These are phyloP conservation scores for Pyracantha coccinea DNA, from an alignment of 331 rosid species.

Conservation along the genomic window DNA sequence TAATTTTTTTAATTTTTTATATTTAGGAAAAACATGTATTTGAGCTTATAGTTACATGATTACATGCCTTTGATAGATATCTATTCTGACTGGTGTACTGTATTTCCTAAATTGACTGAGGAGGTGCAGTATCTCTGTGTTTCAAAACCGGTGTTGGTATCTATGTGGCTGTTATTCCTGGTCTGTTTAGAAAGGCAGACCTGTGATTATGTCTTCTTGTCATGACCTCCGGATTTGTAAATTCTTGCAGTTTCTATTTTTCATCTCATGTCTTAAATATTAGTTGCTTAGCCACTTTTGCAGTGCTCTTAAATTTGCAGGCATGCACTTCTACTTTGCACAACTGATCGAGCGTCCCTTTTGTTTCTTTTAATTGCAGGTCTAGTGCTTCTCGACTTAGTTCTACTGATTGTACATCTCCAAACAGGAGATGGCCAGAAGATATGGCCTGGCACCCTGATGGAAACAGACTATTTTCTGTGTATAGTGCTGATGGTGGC, in stretches of 20 bases:
- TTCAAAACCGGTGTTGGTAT: neutral
- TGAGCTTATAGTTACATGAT: neutral
- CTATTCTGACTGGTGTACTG: neutral
- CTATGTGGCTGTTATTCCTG: neutral
- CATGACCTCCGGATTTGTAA: neutral
- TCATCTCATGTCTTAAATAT: conserved; percentile 2
- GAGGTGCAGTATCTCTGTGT: neutral
- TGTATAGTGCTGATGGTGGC: conserved; percentile 85
- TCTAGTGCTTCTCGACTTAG: conserved; percentile 74
- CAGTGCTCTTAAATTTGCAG: conserved; percentile 13
- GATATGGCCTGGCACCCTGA: conserved; percentile 92
- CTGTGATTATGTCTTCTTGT: neutral
- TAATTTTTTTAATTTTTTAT: neutral
- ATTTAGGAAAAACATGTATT: neutral
- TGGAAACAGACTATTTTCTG: conserved; percentile 63
- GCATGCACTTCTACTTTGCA: neutral
- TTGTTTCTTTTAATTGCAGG: conserved; percentile 25
- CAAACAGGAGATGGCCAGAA: conserved; percentile 92
- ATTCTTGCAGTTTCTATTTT: conserved; percentile 3
- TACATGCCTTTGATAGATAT: neutral
- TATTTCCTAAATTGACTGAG: neutral
- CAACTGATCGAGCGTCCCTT: neutral
- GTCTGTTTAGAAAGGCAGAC: neutral
- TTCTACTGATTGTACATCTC: conserved; percentile 53
- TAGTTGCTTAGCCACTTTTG: neutral